These are phyloP conservation scores for Pestalotiopsis sp. DNA, from an alignment of 2,329 filamentous ascomycete species.

Conservation along the genomic window DNA sequence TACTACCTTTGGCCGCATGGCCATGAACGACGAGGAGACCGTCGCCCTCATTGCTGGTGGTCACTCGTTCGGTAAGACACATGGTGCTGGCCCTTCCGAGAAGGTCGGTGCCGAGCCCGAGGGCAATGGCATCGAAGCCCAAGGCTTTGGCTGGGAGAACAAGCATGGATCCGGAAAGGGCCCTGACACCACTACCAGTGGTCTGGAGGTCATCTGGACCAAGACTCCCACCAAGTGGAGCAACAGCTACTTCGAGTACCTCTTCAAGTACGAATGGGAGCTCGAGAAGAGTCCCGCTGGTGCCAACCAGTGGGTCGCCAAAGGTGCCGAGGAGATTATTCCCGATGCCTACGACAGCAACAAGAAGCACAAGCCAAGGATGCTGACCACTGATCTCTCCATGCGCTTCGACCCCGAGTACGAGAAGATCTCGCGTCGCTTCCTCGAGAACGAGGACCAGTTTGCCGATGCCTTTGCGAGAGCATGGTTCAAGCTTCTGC, in stretches of 20 bases:
- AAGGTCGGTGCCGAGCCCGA: constrained; percentile 71
- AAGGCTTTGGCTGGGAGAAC: constrained; percentile 76
- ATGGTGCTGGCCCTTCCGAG: constrained; percentile 67
- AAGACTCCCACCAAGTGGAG: constrained; percentile 76
- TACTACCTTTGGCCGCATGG: constrained; percentile 76
- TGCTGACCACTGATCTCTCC: constrained; percentile 76
- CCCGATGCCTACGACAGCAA: constrained; percentile 70
- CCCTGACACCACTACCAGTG: constrained; percentile 73
- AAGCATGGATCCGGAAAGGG: constrained; percentile 66
- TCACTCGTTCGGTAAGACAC: constrained; percentile 80
- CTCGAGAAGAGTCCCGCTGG: constrained; percentile 74
- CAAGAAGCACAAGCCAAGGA: constrained; percentile 74
- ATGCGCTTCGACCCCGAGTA: constrained; percentile 72
- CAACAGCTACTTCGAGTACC: constrained; percentile 73
- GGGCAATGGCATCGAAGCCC: constrained; percentile 62
- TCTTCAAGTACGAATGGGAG: constrained; percentile 81
- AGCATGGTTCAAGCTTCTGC: constrained; percentile 83
- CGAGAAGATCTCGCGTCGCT: constrained; percentile 75
- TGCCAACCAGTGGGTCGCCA: constrained; percentile 76
- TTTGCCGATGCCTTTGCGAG: constrained; percentile 69
- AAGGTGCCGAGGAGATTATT: constrained; percentile 66
- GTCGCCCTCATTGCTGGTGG: constrained; percentile 78
- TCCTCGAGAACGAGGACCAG: constrained; percentile 68
- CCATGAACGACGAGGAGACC: constrained; percentile 82
- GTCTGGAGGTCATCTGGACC: constrained; percentile 80